Conservation (phyloP, 1,284 basidiomycete species). For the Takashimella koratensis region DNA sequence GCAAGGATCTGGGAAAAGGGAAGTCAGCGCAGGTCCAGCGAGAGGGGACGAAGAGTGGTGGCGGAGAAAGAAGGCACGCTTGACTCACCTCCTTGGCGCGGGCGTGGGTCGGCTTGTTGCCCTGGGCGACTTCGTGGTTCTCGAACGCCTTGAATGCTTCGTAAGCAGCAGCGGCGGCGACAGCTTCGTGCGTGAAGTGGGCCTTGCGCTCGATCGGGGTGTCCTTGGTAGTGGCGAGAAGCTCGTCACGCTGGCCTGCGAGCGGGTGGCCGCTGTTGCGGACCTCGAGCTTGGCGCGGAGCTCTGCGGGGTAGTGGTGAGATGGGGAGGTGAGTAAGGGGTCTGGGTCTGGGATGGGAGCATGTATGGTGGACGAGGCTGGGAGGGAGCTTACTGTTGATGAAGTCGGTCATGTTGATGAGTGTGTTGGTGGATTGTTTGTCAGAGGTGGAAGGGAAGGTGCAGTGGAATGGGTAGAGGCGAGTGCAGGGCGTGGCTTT, state of each 20-base stretch:
- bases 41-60: background rate
- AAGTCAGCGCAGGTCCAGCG: background rate
- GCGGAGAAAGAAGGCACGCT: background rate
- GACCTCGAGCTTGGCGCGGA: constrained; percentile 21
- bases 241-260: constrained; percentile 29
- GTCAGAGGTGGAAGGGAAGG: too few relatives aligned
- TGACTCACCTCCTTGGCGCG: constrained; percentile 5
- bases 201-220: constrained; percentile 36
- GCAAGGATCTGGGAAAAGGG: constrained; percentile 24
- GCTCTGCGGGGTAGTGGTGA: constrained; percentile 12
- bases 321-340: background rate
- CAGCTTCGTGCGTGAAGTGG: constrained; percentile 33
- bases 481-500: too few relatives aligned
- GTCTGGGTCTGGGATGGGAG: background rate
- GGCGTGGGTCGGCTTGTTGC: constrained; percentile 25
- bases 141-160: constrained; percentile 36
- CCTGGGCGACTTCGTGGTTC: constrained; percentile 20
- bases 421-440: too few relatives aligned
- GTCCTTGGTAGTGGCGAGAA: constrained; percentile 24
- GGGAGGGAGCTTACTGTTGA: background rate
- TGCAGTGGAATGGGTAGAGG: too few relatives aligned
- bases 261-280: constrained; percentile 24
- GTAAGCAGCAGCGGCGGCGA: constrained; percentile 36
- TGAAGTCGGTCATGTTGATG: background rate
- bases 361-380: background rate